These are phyloP conservation scores for Microglena sp. DNA, from an alignment of 139 green algal genomes.

Conservation along the genomic window DNA sequence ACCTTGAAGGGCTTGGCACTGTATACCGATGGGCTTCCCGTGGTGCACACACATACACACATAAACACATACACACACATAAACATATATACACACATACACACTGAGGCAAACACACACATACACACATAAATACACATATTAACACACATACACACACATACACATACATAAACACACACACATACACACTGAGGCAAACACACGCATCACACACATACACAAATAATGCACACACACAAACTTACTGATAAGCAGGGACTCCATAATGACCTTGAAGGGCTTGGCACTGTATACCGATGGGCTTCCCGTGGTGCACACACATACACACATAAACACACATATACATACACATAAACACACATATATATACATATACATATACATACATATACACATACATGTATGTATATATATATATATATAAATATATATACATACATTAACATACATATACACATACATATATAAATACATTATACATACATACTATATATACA, in stretches of 20 bases:
- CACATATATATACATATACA: neutral
- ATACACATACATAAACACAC: slow-evolving; percentile 11
- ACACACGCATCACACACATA: too few species aligned
- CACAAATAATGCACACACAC: too few species aligned
- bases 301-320: slow-evolving; percentile 11
- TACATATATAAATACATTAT: too few species aligned
- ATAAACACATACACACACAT: too few species aligned
- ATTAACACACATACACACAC: slow-evolving; percentile 24
- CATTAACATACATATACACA: slow-evolving; percentile 9
- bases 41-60: too few species aligned
- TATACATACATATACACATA: slow-evolving; percentile 8
- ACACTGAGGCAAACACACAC: neutral
- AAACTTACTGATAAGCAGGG: slow-evolving; percentile 53
- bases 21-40: slow-evolving; percentile 21
- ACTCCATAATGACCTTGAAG: slow-evolving; percentile 85
- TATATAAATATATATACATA: slow-evolving; percentile 12
- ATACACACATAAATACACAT: slow-evolving; percentile 11
- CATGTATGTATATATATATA: slow-evolving; percentile 18
- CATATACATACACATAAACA: slow-evolving; percentile 14
- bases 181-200: slow-evolving; percentile 13
- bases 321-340: too few species aligned
- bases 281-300: slow-evolving; percentile 33
- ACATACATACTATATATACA: too few species aligned
- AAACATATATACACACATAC: slow-evolving; percentile 11
- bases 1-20: slow-evolving; percentile 69